Conservation (phyloP, 768 basidiomycete species). For the Suillus clintonianus region DNA sequence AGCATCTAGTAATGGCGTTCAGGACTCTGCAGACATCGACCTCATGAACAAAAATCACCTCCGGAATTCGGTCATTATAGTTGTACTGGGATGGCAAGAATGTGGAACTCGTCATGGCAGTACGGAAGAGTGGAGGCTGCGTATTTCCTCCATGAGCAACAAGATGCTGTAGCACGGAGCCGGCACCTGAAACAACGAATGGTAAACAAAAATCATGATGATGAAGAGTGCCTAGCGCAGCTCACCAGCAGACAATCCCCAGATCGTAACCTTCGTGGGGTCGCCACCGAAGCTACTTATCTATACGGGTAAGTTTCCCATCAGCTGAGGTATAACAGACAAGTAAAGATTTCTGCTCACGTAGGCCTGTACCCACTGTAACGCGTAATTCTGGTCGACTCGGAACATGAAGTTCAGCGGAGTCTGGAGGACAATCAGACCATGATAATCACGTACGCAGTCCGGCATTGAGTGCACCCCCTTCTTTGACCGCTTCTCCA, state of each 20-base stretch:
- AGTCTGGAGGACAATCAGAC: not conserved
- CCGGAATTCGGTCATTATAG: constrained; percentile 43
- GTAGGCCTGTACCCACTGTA: constrained; percentile 37
- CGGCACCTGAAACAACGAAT: constrained; percentile 35
- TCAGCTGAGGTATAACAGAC: not conserved
- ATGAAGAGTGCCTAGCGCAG: not conserved
- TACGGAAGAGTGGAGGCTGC: constrained; percentile 43
- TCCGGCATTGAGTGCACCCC: constrained; percentile 49
- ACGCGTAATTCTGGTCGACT: constrained; percentile 36
- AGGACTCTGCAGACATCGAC: not conserved
- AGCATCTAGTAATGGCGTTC: constrained; percentile 23
- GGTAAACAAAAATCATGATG: not conserved
- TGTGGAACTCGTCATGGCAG: constrained; percentile 46
- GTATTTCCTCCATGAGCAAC: constrained; percentile 48
- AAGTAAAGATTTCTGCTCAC: constrained; percentile 13
- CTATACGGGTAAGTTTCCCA: constrained; percentile 11
- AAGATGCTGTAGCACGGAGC: constrained; percentile 51
- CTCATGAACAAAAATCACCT: constrained; percentile 21
- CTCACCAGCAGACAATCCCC: constrained; percentile 32
- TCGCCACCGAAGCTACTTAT: constrained; percentile 36
- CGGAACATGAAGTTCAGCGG: constrained; percentile 6
- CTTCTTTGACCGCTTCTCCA: constrained; percentile 41
- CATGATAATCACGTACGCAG: constrained; percentile 35
- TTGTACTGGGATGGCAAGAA: constrained; percentile 47
- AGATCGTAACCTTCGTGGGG: constrained; percentile 30